A percentile compares a stretch with the other conserved stretches of the same genome.
These are phyloP conservation scores for Apiospora koreana DNA, from an alignment of 2,329 filamentous ascomycete genomes.

Conservation along the genomic window DNA sequence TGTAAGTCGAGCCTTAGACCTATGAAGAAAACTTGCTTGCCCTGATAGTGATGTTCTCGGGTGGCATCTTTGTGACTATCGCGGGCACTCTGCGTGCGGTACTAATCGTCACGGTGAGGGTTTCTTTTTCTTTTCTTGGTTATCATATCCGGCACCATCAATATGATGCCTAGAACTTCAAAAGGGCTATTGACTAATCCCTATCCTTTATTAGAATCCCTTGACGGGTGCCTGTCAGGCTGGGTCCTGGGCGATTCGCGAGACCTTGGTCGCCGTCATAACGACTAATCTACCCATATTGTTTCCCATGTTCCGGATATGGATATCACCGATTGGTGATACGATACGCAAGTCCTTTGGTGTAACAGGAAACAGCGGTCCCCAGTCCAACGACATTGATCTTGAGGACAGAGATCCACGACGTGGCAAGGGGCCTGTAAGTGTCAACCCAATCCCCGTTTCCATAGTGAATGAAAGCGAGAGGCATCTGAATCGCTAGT, in stretches of 20 bases:
- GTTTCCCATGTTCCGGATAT: not conserved
- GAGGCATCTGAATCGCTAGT: not conserved
- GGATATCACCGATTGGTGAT: not conserved
- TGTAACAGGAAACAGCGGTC: too few relatives aligned
- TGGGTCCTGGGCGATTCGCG: constrained; percentile 44
- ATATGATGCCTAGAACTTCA: too few relatives aligned
- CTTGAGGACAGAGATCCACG: not conserved
- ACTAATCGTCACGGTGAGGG: constrained; percentile 36
- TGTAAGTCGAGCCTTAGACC: constrained; percentile 38
- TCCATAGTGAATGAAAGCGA: not conserved
- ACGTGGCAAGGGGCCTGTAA: not conserved
- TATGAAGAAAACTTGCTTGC: constrained; percentile 39
- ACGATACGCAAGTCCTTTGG: not conserved
- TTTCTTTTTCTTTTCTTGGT: not conserved
- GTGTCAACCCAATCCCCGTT: not conserved
- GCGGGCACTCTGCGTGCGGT: constrained; percentile 39
- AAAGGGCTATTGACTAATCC: too few relatives aligned
- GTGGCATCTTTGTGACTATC: constrained; percentile 42
- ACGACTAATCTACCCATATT: constrained; percentile 46
- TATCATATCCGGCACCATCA: not conserved
- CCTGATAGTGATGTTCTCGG: constrained; percentile 37
- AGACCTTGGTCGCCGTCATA: constrained; percentile 45
- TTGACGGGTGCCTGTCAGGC: constrained; percentile 41
- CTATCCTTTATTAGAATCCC: constrained; percentile 37
- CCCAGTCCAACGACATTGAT: too few relatives aligned